phyloP scores from a whole-genome alignment of 768 basidiomycete species.

The Amanita exitialis region DNA sequence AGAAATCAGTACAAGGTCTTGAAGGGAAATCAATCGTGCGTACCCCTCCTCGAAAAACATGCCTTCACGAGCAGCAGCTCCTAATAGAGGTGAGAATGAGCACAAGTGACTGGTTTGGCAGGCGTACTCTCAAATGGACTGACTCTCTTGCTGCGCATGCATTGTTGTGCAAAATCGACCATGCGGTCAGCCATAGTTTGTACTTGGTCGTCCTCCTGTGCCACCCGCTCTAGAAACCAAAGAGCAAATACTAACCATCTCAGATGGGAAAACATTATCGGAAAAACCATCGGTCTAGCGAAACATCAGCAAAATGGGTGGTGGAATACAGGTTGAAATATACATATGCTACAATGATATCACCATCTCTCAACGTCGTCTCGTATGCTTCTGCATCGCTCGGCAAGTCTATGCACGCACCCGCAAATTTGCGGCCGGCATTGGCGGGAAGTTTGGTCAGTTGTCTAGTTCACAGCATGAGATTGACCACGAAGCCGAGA shows the following conservation, averaged over 20 bases:
- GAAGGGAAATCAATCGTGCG: conserved; percentile 21
- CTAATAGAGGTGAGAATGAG: conserved; percentile 20
- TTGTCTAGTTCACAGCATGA: conserved; percentile 28
- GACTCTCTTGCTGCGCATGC: conserved; percentile 59
- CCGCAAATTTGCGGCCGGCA: conserved; percentile 28
- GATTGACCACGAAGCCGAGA: conserved; percentile 10
- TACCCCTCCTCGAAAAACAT: conserved; percentile 66
- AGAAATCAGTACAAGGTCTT: conserved; percentile 5
- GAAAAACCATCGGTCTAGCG: conserved; percentile 43
- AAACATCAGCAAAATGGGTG: conserved; percentile 14
- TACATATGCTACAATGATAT: conserved; percentile 42
- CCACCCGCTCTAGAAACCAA: conserved; percentile 47
- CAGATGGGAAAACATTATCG: conserved; percentile 58
- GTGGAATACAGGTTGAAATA: conserved; percentile 6
- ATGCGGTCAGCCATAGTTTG: conserved; percentile 66
- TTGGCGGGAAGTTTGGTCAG: conserved; percentile 43
- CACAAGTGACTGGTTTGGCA: not conserved
- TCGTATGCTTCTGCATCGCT: conserved; percentile 35
- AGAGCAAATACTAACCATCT: conserved; percentile 62
- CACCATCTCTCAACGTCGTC: conserved; percentile 37
- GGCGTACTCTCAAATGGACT: conserved; percentile 68
- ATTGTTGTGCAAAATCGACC: conserved; percentile 56
- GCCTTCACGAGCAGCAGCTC: conserved; percentile 55
- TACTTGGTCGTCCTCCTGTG: conserved; percentile 50
- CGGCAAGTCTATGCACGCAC: conserved; percentile 45